Base-by-base conservation (phyloP, 768 basidiomycete species). In the Amyloporia xantha region DNA sequence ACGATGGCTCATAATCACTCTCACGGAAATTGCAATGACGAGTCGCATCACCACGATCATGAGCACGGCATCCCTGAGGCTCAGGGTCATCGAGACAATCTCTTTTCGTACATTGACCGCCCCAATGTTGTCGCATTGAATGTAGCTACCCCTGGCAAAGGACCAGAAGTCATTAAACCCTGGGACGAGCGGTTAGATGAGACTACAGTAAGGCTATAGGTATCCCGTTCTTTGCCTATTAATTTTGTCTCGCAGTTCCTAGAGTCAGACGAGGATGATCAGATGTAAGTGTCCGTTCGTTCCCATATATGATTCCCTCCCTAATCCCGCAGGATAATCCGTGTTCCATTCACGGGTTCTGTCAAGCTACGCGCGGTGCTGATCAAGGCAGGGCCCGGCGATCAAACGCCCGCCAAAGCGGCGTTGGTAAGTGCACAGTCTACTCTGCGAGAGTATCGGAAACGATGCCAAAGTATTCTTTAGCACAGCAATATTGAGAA, bases 231-330 rank as follows among this genome's bases (percentile, higher is more conserved):
- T n/a, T n/a, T n/a, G n/a, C n/a, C n/a, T n/a, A n/a, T n/a, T n/a
- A n/a, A n/a, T n/a, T n/a, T n/a, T n/a, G n/a, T n/a, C n/a, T 38
- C 27, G 6, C 55, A 96, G 92, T 88, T 68, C 52, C 63, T 93
- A 50, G 86, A 92, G 65, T 92, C 90, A 15, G 93, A 96, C 54
- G 86, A 86, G 27, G 93, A 95, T 66, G 92, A 94, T 61, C 86
- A 91, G 65, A 66, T 96, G 89, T 90, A 65, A 43, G 48, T 58
- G 73, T 52, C 41, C 24, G 20, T 24, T 39, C 26, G 15, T 15
- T 13, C 23, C 15, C 15, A 33, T 33, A 33, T 7, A 15, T 15
- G 7, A 33, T 7, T 33, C 30, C 9, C 30, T 33, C 15, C 7
- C 30, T 33, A 7, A 17, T 11, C 1, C 21, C 23, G 10, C 36